Evolutionary conservation across 345 rosid species (phyloP).

Genomic region (Barbarea vulgaris): DNA sequence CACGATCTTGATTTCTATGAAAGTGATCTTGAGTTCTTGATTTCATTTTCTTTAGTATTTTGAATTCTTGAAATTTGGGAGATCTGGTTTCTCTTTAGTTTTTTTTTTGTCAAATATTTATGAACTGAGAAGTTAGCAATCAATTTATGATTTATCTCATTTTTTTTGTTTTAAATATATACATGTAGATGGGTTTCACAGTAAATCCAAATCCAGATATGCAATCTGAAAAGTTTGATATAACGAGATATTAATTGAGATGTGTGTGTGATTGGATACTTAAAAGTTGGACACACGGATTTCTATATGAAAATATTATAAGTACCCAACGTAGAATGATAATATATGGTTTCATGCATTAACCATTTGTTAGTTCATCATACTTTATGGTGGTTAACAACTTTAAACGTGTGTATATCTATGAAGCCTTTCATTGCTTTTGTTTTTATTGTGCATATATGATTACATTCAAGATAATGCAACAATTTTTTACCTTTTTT

Average conservation of each 20-base stretch:
- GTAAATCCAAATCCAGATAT: constrained; percentile 11
- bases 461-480: background rate
- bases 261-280: constrained; percentile 20
- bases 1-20: constrained; percentile 22
- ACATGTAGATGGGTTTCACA: background rate
- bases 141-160: background rate
- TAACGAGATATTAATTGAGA: background rate
- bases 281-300: constrained; percentile 34
- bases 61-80: background rate
- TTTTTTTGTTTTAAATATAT: background rate
- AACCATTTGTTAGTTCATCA: constrained; percentile 37
- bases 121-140: constrained; percentile 7
- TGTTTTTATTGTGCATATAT: background rate
- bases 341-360: constrained; percentile 40
- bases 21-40: constrained; percentile 11
- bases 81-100: constrained; percentile 14
- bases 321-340: constrained; percentile 43
- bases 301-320: constrained; percentile 34
- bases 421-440: constrained; percentile 1
- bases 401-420: constrained; percentile 26
- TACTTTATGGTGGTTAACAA: constrained; percentile 22
- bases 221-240: constrained; percentile 15
- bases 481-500: background rate
- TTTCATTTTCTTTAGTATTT: background rate
- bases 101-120: background rate